phyloP scores from a whole-genome alignment of 192 early-diverging fungal genomes.

The Coemansia sp. region DNA sequence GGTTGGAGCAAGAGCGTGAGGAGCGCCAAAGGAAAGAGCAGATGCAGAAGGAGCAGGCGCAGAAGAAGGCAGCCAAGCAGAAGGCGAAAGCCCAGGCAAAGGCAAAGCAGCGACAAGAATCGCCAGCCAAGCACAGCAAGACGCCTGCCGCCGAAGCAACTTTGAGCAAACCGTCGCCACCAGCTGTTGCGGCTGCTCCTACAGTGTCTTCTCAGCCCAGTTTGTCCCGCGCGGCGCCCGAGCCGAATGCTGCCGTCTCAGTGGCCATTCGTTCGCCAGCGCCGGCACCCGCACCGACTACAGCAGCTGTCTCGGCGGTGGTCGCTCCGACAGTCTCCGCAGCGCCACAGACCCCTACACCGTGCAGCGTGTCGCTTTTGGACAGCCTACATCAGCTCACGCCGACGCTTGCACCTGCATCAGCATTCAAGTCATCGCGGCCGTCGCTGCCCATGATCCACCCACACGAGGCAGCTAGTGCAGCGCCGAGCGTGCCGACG shows the following conservation, averaged over 20 bases:
- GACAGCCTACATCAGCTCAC: slow-evolving; percentile 16
- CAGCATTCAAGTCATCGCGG: slow-evolving; percentile 13
- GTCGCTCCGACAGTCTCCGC: neutral
- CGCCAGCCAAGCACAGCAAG: neutral
- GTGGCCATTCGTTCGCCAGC: neutral
- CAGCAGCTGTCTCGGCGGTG: neutral
- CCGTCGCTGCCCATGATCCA: slow-evolving; percentile 23
- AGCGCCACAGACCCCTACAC: neutral
- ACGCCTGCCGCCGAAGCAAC: neutral
- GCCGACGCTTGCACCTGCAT: slow-evolving; percentile 6
- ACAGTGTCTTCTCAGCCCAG: neutral
- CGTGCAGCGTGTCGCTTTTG: slow-evolving; percentile 14
- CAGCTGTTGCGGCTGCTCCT: neutral
- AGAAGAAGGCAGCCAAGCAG: neutral
- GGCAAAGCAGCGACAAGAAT: slow-evolving; percentile 1
- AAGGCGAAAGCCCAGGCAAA: slow-evolving; percentile 2
- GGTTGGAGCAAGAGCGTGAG: slow-evolving; percentile 8
- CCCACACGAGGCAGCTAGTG: slow-evolving; percentile 1
- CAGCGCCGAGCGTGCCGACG: slow-evolving; percentile 1
- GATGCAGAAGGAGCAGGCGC: slow-evolving; percentile 1
- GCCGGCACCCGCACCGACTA: neutral
- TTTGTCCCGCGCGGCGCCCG: too few relatives aligned
- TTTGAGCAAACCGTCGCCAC: neutral
- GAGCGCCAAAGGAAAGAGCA: slow-evolving; percentile 5
- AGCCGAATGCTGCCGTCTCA: too few relatives aligned